Evolutionary conservation across 208 protist genomes (phyloP).

Genomic region (Leptomonas seymouri): DNA sequence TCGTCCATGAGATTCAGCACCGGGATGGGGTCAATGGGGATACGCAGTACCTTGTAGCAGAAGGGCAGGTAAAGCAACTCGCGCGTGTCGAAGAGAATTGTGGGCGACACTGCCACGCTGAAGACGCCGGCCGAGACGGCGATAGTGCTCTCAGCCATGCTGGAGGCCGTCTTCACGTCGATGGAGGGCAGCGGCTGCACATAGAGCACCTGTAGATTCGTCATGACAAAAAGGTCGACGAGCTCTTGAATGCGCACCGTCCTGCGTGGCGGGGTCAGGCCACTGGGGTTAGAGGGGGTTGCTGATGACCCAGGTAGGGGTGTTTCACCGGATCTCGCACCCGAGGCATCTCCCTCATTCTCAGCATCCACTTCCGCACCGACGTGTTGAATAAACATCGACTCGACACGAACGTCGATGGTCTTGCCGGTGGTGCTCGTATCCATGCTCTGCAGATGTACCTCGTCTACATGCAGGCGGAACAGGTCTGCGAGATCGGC

Average conservation of each 20-base stretch:
- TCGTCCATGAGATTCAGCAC: slow-evolving; percentile 56
- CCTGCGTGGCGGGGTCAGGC: background rate
- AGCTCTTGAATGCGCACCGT: slow-evolving; percentile 38
- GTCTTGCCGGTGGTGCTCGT: slow-evolving; percentile 17
- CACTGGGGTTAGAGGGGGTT: background rate
- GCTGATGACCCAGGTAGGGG: background rate
- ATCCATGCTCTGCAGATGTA: slow-evolving; percentile 24
- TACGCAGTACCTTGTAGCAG: slow-evolving; percentile 66
- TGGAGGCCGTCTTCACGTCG: slow-evolving; percentile 32
- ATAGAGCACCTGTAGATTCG: slow-evolving; percentile 25
- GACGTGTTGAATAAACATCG: slow-evolving; percentile 44
- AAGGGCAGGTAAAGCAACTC: slow-evolving; percentile 84
- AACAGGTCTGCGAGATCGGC: slow-evolving; percentile 47
- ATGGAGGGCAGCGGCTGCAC: slow-evolving; percentile 25
- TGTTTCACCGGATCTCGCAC: background rate
- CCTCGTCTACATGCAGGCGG: slow-evolving; percentile 35
- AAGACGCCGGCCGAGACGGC: slow-evolving; percentile 42
- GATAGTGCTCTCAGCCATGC: slow-evolving; percentile 49
- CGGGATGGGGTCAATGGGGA: slow-evolving; percentile 63
- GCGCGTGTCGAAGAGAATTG: slow-evolving; percentile 73
- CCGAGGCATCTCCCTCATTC: background rate
- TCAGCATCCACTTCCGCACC: slow-evolving; percentile 41
- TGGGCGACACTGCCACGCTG: slow-evolving; percentile 57
- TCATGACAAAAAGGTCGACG: slow-evolving; percentile 37
- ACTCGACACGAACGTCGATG: slow-evolving; percentile 14